Conservation (phyloP, 257 asterid genomes). For the Petunia secreta region DNA sequence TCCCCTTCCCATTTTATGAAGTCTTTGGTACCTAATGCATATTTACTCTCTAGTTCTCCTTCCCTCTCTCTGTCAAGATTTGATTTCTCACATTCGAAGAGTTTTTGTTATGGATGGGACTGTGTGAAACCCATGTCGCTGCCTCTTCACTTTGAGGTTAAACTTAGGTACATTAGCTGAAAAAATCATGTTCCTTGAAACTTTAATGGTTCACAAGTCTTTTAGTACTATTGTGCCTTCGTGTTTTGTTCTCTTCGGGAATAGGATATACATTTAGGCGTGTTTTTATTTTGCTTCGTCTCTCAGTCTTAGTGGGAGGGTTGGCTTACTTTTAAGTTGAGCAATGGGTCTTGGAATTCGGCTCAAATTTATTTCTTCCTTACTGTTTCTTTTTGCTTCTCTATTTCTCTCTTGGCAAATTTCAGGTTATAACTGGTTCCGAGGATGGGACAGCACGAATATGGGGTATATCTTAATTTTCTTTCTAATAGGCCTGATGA, state of each 20-base stretch:
- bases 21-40: background rate
- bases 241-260: background rate
- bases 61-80: background rate
- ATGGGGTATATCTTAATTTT: slow-evolving; percentile 68
- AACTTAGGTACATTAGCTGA: background rate
- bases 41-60: background rate
- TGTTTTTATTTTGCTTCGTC: background rate
- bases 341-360: background rate
- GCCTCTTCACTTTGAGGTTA: background rate
- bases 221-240: background rate
- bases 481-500: slow-evolving; percentile 6
- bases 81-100: background rate
- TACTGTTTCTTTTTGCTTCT: background rate
- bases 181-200: background rate
- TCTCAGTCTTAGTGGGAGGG: background rate
- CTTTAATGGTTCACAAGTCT: background rate
- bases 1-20: background rate
- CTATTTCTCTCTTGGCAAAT: slow-evolving; percentile 1
- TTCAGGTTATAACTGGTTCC: slow-evolving; percentile 95
- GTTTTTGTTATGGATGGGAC: background rate
- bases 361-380: background rate
- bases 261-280: background rate
- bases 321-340: background rate
- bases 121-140: background rate
- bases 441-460: slow-evolving; percentile 94